Percentiles rank a stretch among this genome's conserved stretches.
Evolutionary conservation across 2,329 filamentous ascomycete genomes (phyloP).

Genomic region (Pestalotiopsis fici): DNA sequence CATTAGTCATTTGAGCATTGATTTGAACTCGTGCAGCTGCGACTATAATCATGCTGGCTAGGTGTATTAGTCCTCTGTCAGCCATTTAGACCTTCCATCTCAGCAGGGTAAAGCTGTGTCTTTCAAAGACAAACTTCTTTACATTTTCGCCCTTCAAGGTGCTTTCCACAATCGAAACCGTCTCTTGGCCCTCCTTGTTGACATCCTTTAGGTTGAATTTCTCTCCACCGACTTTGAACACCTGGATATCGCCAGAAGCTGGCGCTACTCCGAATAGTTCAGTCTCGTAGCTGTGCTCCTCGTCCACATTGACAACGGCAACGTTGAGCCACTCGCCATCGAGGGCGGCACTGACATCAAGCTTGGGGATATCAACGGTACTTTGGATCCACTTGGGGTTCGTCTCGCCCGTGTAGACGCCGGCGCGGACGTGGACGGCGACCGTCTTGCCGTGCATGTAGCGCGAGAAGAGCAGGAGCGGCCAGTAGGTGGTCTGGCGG

Average conservation of each 20-base stretch:
- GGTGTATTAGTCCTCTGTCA: not conserved
- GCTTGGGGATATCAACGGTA: conserved; percentile 62
- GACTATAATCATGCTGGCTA: not conserved
- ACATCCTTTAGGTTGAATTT: conserved; percentile 5
- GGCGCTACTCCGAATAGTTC: conserved; percentile 56
- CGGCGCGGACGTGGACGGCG: conserved; percentile 63
- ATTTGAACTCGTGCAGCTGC: not conserved
- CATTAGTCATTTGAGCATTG: not conserved
- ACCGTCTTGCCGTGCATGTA: conserved; percentile 76
- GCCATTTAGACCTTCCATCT: conserved; percentile 38
- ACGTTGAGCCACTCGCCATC: conserved; percentile 60
- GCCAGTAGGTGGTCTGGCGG: conserved; percentile 77
- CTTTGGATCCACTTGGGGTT: conserved; percentile 65
- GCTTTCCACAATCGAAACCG: not conserved
- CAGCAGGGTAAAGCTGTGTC: conserved; percentile 70
- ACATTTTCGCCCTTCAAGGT: not conserved
- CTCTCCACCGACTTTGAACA: conserved; percentile 6
- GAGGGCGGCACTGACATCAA: conserved; percentile 67
- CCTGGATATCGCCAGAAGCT: conserved; percentile 3
- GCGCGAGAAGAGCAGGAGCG: conserved; percentile 66
- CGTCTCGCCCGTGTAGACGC: conserved; percentile 67
- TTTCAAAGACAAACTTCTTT: conserved; percentile 61
- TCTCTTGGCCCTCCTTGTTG: conserved; percentile 7
- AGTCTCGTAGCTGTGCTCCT: conserved; percentile 59
- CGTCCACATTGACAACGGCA: conserved; percentile 73